Conservation (phyloP, 2,329 filamentous ascomycete genomes). For the Fusarium sp. region DNA sequence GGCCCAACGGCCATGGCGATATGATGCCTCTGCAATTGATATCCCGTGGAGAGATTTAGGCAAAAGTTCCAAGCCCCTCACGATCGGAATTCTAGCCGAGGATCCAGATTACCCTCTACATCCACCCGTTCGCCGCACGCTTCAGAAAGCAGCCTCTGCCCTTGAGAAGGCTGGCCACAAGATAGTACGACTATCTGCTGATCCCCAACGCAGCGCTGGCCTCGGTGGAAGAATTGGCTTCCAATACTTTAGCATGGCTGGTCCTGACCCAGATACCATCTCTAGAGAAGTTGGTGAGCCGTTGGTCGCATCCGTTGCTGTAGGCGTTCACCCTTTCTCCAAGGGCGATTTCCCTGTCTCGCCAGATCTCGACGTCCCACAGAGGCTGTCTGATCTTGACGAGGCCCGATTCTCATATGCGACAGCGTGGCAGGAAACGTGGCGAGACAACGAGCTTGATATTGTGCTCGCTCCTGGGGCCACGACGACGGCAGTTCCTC, state of each 20-base stretch:
- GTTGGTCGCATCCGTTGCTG: constrained; percentile 35
- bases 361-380: constrained; percentile 4
- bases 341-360: constrained; percentile 32
- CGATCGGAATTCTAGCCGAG: constrained; percentile 65
- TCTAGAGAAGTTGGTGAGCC: constrained; percentile 38
- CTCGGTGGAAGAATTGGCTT: constrained; percentile 39
- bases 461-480: constrained; percentile 40
- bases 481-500: constrained; percentile 31
- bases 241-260: constrained; percentile 37
- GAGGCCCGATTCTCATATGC: constrained; percentile 19
- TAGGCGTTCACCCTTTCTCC: constrained; percentile 35
- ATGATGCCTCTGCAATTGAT: constrained; percentile 59
- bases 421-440: constrained; percentile 32
- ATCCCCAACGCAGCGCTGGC: constrained; percentile 32
- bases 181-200: constrained; percentile 54
- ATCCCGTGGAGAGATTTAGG: constrained; percentile 62
- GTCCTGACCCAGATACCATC: constrained; percentile 28
- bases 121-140: constrained; percentile 63
- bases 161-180: constrained; percentile 62
- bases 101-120: constrained; percentile 65
- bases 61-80: constrained; percentile 47
- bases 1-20: constrained; percentile 59
- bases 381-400: constrained; percentile 20
- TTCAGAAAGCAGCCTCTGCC: constrained; percentile 57
- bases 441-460: constrained; percentile 36